These are phyloP conservation scores for Coemansia sp. DNA, from an alignment of 192 early-diverging fungal species.

Conservation along the genomic window DNA sequence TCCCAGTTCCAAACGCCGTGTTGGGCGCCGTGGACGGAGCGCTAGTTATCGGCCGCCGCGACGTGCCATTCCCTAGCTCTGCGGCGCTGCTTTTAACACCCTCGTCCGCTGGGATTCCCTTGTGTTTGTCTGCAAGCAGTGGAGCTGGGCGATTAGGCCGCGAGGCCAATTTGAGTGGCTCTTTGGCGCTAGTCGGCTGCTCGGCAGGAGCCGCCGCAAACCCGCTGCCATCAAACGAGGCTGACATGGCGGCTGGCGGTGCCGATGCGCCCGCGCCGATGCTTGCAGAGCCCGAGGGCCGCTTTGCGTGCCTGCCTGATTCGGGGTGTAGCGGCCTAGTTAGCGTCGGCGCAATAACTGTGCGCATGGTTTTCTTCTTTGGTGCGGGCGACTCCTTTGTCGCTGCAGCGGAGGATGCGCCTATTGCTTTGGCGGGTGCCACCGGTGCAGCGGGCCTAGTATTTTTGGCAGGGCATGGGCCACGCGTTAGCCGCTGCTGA, in stretches of 20 bases:
- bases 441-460: background rate
- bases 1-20: background rate
- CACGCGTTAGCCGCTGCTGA: conserved; percentile 8
- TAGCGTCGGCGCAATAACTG: conserved; percentile 34
- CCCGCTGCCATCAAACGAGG: background rate
- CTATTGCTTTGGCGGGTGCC: background rate
- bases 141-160: conserved; percentile 9
- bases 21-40: conserved; percentile 9
- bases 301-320: conserved; percentile 6
- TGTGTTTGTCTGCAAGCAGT: background rate
- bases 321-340: conserved; percentile 11
- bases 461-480: background rate
- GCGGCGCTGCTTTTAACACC: background rate
- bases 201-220: background rate
- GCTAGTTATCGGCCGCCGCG: conserved; percentile 6
- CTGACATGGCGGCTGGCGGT: conserved; percentile 1
- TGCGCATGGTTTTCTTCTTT: conserved; percentile 35
- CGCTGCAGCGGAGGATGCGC: conserved; percentile 6
- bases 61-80: background rate
- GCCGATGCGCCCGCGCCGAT: background rate
- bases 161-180: background rate
- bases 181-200: background rate
- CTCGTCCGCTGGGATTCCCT: background rate
- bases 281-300: background rate
- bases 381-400: conserved; percentile 13